phyloP scores from a whole-genome alignment of 306 rosid species.

The Citrullus colocynthis region DNA sequence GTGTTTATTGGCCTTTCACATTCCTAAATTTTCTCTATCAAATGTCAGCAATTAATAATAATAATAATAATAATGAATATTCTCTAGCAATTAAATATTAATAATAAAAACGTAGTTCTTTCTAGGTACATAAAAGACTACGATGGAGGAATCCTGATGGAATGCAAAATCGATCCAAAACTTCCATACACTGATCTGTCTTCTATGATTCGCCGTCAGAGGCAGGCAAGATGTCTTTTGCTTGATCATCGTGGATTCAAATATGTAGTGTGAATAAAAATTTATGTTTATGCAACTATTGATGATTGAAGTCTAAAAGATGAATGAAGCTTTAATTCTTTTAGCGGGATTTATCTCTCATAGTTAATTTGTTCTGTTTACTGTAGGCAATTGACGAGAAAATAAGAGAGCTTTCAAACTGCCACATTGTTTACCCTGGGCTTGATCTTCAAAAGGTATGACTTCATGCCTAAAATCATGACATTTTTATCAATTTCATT shows the following conservation, averaged over 20 bases:
- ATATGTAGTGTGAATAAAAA: not conserved
- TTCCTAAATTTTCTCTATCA: not conserved
- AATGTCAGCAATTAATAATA: not conserved
- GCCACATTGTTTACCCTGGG: conserved; percentile 80
- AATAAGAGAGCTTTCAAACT: conserved; percentile 91
- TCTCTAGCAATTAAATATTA: not conserved
- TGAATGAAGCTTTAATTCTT: not conserved
- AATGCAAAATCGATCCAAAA: conserved; percentile 91
- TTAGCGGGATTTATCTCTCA: not conserved
- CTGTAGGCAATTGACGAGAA: conserved; percentile 90
- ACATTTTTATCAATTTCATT: not conserved
- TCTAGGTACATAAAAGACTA: conserved; percentile 93
- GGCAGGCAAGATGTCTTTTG: conserved; percentile 42
- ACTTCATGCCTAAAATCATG: not conserved
- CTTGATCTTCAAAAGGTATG: conserved; percentile 75
- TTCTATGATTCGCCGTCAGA: conserved; percentile 87
- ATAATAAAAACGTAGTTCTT: not conserved
- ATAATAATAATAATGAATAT: no score
- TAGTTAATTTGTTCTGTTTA: conserved; percentile 6
- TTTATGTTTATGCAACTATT: not conserved
- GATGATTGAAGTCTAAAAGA: not conserved
- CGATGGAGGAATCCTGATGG: conserved; percentile 96
- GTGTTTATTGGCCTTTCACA: not conserved
- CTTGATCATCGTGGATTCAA: not conserved
- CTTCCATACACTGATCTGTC: conserved; percentile 87